These are phyloP conservation scores for Aristolochia californica DNA, from an alignment of 164 flowering plant species.

Conservation along the genomic window DNA sequence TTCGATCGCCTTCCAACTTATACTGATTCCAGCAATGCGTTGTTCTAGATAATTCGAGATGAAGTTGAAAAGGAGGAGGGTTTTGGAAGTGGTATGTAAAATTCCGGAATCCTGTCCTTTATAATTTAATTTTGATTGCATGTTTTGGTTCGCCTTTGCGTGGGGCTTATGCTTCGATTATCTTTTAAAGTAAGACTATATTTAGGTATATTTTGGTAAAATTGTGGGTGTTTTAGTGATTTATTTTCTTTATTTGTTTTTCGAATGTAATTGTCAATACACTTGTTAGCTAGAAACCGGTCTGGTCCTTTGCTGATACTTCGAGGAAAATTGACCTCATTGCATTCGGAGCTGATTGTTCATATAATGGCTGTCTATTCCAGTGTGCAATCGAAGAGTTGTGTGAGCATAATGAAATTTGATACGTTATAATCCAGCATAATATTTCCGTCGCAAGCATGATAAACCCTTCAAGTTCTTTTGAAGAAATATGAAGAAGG, in stretches of 20 bases:
- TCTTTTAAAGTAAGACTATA: not conserved
- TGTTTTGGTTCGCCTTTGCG: not conserved
- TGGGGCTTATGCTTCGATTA: not conserved
- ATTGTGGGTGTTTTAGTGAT: not conserved
- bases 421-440: too few species aligned
- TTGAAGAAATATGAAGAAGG: too few species aligned
- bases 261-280: not conserved
- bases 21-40: not conserved
- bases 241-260: not conserved
- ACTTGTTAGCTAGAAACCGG: too few species aligned
- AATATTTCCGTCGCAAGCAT: too few species aligned
- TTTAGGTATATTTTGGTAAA: not conserved
- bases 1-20: not conserved
- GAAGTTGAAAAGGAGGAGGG: conserved; percentile 54
- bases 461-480: too few species aligned
- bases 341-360: not conserved
- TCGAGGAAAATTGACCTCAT: not conserved
- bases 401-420: too few species aligned
- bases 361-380: too few species aligned
- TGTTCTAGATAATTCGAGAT: conserved; percentile 24
- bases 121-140: not conserved
- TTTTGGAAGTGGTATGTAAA: conserved; percentile 51
- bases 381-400: too few species aligned
- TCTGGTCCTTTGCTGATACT: not conserved
- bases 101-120: not conserved